Evolutionary conservation across 169 alveolate species (phyloP).

Genomic region (Eimeria zaria): DNA sequence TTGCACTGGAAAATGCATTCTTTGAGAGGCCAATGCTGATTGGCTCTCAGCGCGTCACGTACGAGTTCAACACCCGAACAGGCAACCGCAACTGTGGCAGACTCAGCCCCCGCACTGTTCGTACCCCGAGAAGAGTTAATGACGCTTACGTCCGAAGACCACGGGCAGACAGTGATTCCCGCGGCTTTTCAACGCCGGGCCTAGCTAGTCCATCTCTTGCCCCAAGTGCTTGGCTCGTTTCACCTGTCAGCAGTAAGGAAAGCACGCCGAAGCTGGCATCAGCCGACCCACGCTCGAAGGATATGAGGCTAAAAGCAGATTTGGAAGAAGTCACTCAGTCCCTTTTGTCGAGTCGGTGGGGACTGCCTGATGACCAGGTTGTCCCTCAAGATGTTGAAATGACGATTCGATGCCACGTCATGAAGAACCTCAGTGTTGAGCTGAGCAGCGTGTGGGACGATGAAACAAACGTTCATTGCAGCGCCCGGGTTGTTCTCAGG

Average conservation of each 20-base stretch:
- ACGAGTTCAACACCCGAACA: constrained; percentile 79
- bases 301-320: constrained; percentile 45
- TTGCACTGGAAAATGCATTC: constrained; percentile 80
- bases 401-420: constrained; percentile 82
- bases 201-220: constrained; percentile 55
- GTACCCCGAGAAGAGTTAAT: constrained; percentile 83
- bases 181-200: constrained; percentile 56
- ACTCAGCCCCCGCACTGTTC: constrained; percentile 80
- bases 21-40: constrained; percentile 86
- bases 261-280: constrained; percentile 67
- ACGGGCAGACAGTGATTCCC: constrained; percentile 72
- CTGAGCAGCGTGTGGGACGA: constrained; percentile 84
- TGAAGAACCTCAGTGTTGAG: constrained; percentile 69
- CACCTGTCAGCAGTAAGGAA: constrained; percentile 67
- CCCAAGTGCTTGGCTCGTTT: constrained; percentile 71
- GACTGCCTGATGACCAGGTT: constrained; percentile 60
- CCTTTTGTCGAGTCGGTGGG: constrained; percentile 65
- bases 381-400: constrained; percentile 73
- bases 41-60: constrained; percentile 81
- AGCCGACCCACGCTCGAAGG: constrained; percentile 24
- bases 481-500: constrained; percentile 77
- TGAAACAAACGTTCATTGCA: constrained; percentile 82
- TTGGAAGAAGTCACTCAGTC: constrained; percentile 67
- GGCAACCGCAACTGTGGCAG: constrained; percentile 60
- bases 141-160: constrained; percentile 81